These are phyloP conservation scores for Leucosporidium scottii DNA, from an alignment of 768 basidiomycete species.

Conservation along the genomic window DNA sequence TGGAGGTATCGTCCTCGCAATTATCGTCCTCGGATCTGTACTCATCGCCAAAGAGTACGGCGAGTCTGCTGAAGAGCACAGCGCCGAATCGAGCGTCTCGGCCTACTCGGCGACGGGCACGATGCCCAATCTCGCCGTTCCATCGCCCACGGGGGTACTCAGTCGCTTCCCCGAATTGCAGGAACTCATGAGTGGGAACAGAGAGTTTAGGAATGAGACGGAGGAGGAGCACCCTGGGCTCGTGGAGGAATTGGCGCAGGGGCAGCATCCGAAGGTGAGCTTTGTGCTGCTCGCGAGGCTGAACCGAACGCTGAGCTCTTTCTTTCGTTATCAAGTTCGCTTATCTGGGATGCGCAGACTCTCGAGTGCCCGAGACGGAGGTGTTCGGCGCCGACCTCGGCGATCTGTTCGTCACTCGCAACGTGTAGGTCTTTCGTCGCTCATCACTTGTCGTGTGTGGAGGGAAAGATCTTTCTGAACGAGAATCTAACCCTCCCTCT, in stretches of 20 bases:
- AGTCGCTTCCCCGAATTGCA: conserved; percentile 17
- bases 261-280: conserved; percentile 11
- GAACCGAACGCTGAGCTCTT: neutral
- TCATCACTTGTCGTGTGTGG: too few relatives aligned
- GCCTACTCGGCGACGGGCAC: neutral
- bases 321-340: conserved; percentile 4
- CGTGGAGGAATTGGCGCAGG: conserved; percentile 3
- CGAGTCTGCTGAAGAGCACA: too few relatives aligned
- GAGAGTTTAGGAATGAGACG: conserved; percentile 3
- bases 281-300: neutral
- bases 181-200: conserved; percentile 7
- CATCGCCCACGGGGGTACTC: conserved; percentile 3
- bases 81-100: too few relatives aligned
- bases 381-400: conserved; percentile 9
- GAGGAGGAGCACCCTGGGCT: neutral
- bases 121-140: neutral
- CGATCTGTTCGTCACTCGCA: conserved; percentile 23
- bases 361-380: conserved; percentile 11
- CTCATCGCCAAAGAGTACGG: too few relatives aligned
- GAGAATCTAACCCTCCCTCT: too few relatives aligned
- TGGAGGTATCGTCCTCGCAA: too few relatives aligned
- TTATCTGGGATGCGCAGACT: conserved; percentile 18
- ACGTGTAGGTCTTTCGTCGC: neutral
- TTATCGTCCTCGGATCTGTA: too few relatives aligned
- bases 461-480: too few relatives aligned